Evolutionary conservation across 2,329 filamentous ascomycete genomes (phyloP), one percentile per base, ranked within the genome.

Genomic region (Neurospora sp.): DNA sequence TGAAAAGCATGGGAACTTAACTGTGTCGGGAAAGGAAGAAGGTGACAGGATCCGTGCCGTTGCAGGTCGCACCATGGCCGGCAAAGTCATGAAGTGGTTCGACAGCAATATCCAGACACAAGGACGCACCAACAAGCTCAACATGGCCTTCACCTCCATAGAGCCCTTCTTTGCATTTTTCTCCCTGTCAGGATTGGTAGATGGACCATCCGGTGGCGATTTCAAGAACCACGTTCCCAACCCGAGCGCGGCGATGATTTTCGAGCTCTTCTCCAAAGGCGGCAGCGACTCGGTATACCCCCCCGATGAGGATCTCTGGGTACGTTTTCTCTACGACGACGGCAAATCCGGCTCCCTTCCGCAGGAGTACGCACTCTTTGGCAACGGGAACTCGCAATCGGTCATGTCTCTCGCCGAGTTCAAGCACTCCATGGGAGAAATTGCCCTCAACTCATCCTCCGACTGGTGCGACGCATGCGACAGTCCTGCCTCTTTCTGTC

Each of bases 231-330:
- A 62, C 15, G 52, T 88, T 15, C 89, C 91, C 0, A 85, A 89
- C 73, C 92, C 93, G 43, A 93, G 92, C 0, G 89, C 89, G 0
- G 86, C 87, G 52, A 90, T 97, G 85, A 82, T 87, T 0, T 93
- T 96, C 77, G 93, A 97, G 80, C 78, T 89, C 5, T 83, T 83
- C 71, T 82, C 81, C 19, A 78, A 82, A 40, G 78, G 79, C 11
- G 68, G 73, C 52, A 72, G 73, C 36, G 33, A 71, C 70, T 70
- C 76, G 2, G 36, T 65, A 0, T 79, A 77, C 68, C 81, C 82
- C 0, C 66, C 72, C 2, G 69, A 73, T 0, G 75, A 80, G 10
- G 80, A 84, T 23, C 78, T 88, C 17, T 81, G 78, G 70, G 83
- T 89, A 4, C 83, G 87, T n/a, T 87, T 89, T 76, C 77, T 85